phyloP scores from a whole-genome alignment of 1,284 basidiomycete species.

The Mycosarcoma maydis region DNA sequence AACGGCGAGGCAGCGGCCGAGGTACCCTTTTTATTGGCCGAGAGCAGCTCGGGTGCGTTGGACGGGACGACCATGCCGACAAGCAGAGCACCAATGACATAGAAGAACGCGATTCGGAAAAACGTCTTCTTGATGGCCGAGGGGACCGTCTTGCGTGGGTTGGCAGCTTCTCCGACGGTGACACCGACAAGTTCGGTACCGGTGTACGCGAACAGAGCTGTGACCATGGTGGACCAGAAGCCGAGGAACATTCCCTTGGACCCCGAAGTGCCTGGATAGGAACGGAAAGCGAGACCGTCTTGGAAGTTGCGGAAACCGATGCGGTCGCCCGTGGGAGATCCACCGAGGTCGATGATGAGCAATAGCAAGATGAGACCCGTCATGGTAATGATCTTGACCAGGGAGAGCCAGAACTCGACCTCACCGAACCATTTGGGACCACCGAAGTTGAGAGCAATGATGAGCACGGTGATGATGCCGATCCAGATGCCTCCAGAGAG shows the following conservation, averaged over 20 bases:
- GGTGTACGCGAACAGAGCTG: slow-evolving; percentile 72
- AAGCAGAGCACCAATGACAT: slow-evolving; percentile 70
- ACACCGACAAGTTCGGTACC: slow-evolving; percentile 72
- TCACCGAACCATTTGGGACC: slow-evolving; percentile 73
- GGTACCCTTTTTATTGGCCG: slow-evolving; percentile 33
- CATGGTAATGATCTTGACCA: slow-evolving; percentile 49
- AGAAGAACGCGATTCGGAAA: slow-evolving; percentile 77
- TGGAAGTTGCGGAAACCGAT: slow-evolving; percentile 74
- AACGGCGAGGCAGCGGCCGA: slow-evolving; percentile 76
- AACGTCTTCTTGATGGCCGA: slow-evolving; percentile 72
- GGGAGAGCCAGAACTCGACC: slow-evolving; percentile 66
- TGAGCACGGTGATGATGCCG: slow-evolving; percentile 34
- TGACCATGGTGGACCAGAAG: slow-evolving; percentile 59
- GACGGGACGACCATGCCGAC: slow-evolving; percentile 58
- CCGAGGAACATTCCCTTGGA: slow-evolving; percentile 62
- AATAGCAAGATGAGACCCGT: slow-evolving; percentile 48
- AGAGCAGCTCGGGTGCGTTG: slow-evolving; percentile 39
- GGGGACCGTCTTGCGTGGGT: slow-evolving; percentile 74
- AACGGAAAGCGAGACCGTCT: slow-evolving; percentile 50
- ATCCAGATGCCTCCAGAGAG: slow-evolving; percentile 55
- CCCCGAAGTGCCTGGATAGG: slow-evolving; percentile 30
- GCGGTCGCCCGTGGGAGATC: slow-evolving; percentile 72
- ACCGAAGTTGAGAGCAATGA: slow-evolving; percentile 68
- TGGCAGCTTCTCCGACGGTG: slow-evolving; percentile 70
- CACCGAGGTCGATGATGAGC: slow-evolving; percentile 55